These are phyloP conservation scores for Dictyostelium purpureum DNA, from an alignment of 78 protist species.

Conservation along the genomic window DNA sequence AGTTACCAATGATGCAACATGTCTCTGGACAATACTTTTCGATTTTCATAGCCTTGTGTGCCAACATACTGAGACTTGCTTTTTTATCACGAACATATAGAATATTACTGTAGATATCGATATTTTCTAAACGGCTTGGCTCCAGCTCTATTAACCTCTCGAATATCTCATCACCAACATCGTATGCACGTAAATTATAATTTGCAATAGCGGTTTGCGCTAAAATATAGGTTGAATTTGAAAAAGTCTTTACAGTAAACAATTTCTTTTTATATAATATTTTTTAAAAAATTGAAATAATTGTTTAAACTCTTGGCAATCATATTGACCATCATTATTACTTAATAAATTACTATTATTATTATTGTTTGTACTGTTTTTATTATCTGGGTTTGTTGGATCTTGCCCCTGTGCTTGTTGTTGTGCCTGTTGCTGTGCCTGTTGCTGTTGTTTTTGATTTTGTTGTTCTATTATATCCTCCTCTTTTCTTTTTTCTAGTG, in stretches of 20 bases:
- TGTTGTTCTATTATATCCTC: no score
- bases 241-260: constrained; percentile 41
- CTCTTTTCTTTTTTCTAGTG: no score
- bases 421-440: no score
- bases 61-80: constrained; percentile 75
- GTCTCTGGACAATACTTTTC: constrained; percentile 96
- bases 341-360: no score
- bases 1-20: constrained; percentile 95
- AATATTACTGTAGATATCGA: constrained; percentile 95
- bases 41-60: constrained; percentile 70
- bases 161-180: constrained; percentile 77
- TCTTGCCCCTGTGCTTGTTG: no score
- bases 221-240: constrained; percentile 55
- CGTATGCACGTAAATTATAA: constrained; percentile 80
- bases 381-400: no score
- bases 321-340: no score
- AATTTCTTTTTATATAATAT: neutral
- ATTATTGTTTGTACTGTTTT: no score
- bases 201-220: constrained; percentile 86
- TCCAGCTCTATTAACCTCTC: constrained; percentile 69
- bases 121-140: constrained; percentile 88
- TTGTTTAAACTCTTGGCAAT: constrained; percentile 16
- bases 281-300: neutral
- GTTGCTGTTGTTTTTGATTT: no score
- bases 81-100: constrained; percentile 90